A percentile compares a stretch with the other conserved stretches of the same genome.
These are phyloP conservation scores for Elaphomyces granulatus DNA, from an alignment of 495 filamentous ascomycete species.

Conservation along the genomic window DNA sequence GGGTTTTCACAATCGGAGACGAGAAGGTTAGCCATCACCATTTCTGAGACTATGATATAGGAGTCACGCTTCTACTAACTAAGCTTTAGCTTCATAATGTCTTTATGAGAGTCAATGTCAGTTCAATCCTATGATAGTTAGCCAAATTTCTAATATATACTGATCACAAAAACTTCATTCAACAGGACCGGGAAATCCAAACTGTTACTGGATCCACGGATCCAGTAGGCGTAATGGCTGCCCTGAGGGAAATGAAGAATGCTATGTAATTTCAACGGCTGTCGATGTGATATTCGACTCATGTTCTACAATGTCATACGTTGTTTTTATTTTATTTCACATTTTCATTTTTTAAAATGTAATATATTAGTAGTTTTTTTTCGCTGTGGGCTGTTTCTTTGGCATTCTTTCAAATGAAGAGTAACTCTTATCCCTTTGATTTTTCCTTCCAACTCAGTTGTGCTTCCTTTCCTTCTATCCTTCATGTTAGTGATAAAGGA, in stretches of 20 bases:
- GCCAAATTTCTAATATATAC: neutral
- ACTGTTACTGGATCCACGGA: constrained; percentile 71
- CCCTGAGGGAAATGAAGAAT: constrained; percentile 89
- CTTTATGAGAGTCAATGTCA: constrained; percentile 81
- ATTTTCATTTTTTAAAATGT: too few relatives aligned
- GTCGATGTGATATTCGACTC: too few relatives aligned
- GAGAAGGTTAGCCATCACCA: constrained; percentile 56
- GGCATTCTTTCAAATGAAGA: too few relatives aligned
- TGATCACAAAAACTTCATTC: constrained; percentile 1
- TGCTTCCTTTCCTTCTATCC: too few relatives aligned
- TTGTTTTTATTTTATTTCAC: too few relatives aligned
- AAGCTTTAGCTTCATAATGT: constrained; percentile 71
- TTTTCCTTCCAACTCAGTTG: too few relatives aligned
- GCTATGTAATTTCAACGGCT: too few relatives aligned
- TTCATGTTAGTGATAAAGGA: too few relatives aligned
- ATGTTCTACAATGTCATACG: too few relatives aligned
- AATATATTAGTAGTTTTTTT: too few relatives aligned
- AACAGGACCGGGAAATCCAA: constrained; percentile 68
- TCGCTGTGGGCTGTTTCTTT: too few relatives aligned
- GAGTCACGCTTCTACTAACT: constrained; percentile 2
- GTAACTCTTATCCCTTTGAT: too few relatives aligned
- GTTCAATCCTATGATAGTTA: constrained; percentile 14
- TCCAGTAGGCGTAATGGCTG: constrained; percentile 74
- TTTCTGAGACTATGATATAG: neutral
- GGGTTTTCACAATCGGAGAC: constrained; percentile 92